Percentiles rank a stretch among this genome's conserved stretches.
Conservation (phyloP, 208 protist species). For the Trichomonas tenax region DNA sequence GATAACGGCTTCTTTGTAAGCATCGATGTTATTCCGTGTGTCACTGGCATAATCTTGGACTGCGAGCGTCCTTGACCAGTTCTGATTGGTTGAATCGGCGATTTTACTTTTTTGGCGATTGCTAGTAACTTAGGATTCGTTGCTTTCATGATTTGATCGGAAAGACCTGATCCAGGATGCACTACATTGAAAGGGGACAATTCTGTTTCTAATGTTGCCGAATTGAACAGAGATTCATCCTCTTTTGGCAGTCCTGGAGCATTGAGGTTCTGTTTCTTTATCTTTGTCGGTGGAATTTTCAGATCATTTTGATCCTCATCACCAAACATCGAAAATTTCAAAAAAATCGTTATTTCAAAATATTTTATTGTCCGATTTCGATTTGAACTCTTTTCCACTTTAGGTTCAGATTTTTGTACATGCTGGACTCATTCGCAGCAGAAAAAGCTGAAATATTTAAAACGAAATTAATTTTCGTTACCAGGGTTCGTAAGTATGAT, state of each 20-base stretch:
- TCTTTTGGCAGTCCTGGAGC: neutral
- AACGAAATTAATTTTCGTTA: too few species aligned
- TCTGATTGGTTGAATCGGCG: neutral
- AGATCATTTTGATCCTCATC: neutral
- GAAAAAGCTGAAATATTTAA: too few species aligned
- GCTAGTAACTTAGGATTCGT: neutral
- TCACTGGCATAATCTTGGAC: neutral
- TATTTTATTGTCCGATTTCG: too few species aligned
- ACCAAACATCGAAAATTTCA: neutral
- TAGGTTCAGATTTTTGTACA: too few species aligned
- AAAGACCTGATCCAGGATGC: neutral
- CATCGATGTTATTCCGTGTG: neutral
- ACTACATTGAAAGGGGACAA: neutral
- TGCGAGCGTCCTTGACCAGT: neutral
- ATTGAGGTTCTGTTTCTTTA: neutral
- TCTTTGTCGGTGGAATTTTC: neutral
- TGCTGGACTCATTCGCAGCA: too few species aligned
- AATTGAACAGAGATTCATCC: neutral
- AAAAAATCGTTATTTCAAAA: neutral
- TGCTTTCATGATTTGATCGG: neutral
- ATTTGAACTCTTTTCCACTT: too few species aligned
- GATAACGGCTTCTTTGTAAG: neutral
- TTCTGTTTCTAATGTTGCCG: neutral
- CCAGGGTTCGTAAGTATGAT: too few species aligned
- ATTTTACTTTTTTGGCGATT: neutral